Evolutionary conservation across 2,329 filamentous ascomycete genomes (phyloP), one percentile per base, ranked within the genome.

Genomic region (Penicillium decumbens): DNA sequence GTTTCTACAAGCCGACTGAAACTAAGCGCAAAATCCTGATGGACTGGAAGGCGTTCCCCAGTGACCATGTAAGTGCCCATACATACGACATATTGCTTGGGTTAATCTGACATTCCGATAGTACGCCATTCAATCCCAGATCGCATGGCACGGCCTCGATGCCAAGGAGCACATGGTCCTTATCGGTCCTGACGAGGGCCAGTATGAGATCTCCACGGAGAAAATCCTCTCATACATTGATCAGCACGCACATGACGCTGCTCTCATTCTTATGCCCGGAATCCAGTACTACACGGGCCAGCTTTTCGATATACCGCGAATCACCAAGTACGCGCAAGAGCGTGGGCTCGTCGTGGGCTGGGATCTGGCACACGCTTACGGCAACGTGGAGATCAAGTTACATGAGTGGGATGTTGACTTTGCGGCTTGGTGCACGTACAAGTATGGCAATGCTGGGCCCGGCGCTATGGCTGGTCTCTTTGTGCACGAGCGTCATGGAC

Each of bases 281-380:
- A 86, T 95, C 35, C 90, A 95, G 68, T 95, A 91, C 75, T 95
- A 93, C 73, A 92, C 86, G 2, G 90, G 90, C 51, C 90, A 95
- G 66, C 78, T 86, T 33, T 87, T 95, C 60, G 88, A 95, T 68
- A 90, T 95, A 3, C 72, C 80, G 27, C 77, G 73, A 35, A 95
- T 95, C 66, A 95, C 90, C 1, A 77, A 77, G 4, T 80, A 91
- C 66, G 89, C 89, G 0, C 84, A 84, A 56, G 75, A 75, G 1
- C 80, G 80, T 47, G 85, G 83, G 45, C 81, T 95, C 42, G 69
- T 81, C 0, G 82, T 92, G 1, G 88, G 89, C 18, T 95, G 89
- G 89, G 89, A 95, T 66, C 78, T 93, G 5, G 89, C 89, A 0
- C 89, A 95, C 68, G 88, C 88, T 0, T 87, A 81, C 35, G 90